These are phyloP conservation scores for Lasiosphaeria hispida DNA, from an alignment of 495 filamentous ascomycete genomes.

Conservation along the genomic window DNA sequence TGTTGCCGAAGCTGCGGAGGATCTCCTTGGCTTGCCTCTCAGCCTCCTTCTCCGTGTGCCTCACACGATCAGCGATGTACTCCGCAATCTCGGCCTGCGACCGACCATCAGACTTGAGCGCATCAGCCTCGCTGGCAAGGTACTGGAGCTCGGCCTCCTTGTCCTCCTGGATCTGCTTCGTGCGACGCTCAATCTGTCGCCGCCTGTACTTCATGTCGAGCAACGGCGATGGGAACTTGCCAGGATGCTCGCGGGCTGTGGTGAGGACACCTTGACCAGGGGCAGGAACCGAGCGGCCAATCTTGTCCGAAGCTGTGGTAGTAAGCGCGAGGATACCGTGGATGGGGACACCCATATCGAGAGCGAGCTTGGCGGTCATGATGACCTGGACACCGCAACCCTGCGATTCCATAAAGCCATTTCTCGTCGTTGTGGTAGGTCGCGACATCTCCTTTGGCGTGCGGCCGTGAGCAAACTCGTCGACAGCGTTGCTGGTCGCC, in stretches of 20 bases:
- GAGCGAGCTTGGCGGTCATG: conserved; percentile 91
- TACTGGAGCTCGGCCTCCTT: conserved; percentile 92
- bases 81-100: conserved; percentile 69
- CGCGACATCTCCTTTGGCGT: conserved; percentile 97
- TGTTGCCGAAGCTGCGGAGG: conserved; percentile 86
- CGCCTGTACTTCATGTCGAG: conserved; percentile 96
- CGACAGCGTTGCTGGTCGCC: conserved; percentile 93
- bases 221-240: conserved; percentile 91
- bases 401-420: conserved; percentile 99
- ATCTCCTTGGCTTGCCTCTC: conserved; percentile 87
- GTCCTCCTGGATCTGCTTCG: conserved; percentile 90
- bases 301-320: conserved; percentile 98
- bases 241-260: conserved; percentile 85
- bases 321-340: conserved; percentile 93
- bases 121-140: conserved; percentile 83
- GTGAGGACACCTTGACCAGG: conserved; percentile 96
- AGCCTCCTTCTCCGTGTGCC: conserved; percentile 87
- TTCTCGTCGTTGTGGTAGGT: conserved; percentile 92
- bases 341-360: conserved; percentile 99
- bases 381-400: conserved; percentile 97
- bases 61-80: conserved; percentile 80
- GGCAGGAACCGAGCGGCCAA: conserved; percentile 93
- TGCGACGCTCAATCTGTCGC: conserved; percentile 87
- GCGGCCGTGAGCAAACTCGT: conserved; percentile 92
- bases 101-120: conserved; percentile 78